phyloP scores from a whole-genome alignment of 1,284 basidiomycete genomes.

The Golubevia pallescens region DNA sequence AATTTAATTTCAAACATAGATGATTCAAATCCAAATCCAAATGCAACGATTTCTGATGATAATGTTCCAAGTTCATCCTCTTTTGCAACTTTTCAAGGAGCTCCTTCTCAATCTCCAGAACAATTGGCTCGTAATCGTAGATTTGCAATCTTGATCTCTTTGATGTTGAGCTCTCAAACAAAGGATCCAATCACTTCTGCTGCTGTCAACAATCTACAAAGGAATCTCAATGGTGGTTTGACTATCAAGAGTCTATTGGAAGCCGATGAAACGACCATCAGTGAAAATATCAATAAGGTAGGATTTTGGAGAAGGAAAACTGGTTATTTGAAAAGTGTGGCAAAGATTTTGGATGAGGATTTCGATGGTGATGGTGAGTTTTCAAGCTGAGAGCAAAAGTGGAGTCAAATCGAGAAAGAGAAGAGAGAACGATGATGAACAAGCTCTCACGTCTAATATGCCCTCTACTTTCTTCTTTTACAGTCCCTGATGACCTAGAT shows the following conservation, averaged over 20 bases:
- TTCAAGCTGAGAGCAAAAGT: no score
- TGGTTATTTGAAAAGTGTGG: constrained; percentile 54
- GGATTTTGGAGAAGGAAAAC: constrained; percentile 92
- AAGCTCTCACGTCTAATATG: not conserved
- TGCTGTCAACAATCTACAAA: constrained; percentile 79
- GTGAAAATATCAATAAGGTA: constrained; percentile 81
- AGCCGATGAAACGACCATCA: constrained; percentile 73
- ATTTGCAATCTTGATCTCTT: constrained; percentile 85
- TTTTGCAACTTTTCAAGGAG: no score
- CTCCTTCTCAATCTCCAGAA: no score
- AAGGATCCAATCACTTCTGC: constrained; percentile 77
- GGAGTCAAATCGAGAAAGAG: no score
- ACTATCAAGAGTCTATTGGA: constrained; percentile 75
- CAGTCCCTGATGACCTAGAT: constrained; percentile 26
- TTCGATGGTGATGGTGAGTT: not conserved
- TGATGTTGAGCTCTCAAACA: constrained; percentile 95
- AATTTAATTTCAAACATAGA: no score
- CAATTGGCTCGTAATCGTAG: no score
- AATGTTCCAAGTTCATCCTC: no score
- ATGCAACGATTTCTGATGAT: no score
- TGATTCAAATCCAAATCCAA: no score
- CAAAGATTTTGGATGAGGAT: constrained; percentile 2
- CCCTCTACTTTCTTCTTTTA: not conserved
- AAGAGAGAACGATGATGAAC: not conserved
- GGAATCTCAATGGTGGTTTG: constrained; percentile 77